Base-by-base conservation (phyloP, 2,329 filamentous ascomycete genomes). In the Diaporthe vaccinii region DNA sequence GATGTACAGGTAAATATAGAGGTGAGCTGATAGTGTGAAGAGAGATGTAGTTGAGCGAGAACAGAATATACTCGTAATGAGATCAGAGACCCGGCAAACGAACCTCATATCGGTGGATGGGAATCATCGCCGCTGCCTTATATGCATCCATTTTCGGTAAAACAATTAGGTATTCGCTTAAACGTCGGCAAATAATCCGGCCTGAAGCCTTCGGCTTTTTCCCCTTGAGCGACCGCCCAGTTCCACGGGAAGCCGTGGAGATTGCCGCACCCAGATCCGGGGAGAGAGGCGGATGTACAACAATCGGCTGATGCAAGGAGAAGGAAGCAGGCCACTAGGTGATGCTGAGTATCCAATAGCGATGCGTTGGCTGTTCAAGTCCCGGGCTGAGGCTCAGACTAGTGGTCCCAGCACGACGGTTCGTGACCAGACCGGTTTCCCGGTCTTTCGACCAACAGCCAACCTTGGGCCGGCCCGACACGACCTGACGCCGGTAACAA, bases 361-460 rank as follows among this genome's bases (percentile, higher is more conserved):
- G 41, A 34, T 17, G 61, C 61, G 28, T 67, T 10, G 61, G 61
- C 28, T 1, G n/a, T 28, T 7, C n/a, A 20, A 51, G 28, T 34
- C 44, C 17, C 5, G 17, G 61, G 28, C 25, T 67, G 61, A 67
- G 58, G 25, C 41, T 67, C 12, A 6, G 28, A 28, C 59, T 62
- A 62, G n/a, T 22, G 59, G 20, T 34, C 59, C 59, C 39, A 39
- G 25, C 39, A 22, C 17, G 25, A 28, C 22, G 39, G 59, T 6
- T 36, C 20, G 25, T 65, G 12, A 39, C 41, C 22, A 14, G 55
- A 67, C 61, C 61, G 61, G 61, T 67, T 46, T 67, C 61, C 28
- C 39, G 20, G 14, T 20, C 28, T 36, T 34, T 51, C 36, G 14
- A 67, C 44, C 3, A 51, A 22, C 12, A 14, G 8, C 15, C 61